Base-by-base conservation (phyloP, 1,284 basidiomycete genomes). In the Tranzscheliella williamsii region DNA sequence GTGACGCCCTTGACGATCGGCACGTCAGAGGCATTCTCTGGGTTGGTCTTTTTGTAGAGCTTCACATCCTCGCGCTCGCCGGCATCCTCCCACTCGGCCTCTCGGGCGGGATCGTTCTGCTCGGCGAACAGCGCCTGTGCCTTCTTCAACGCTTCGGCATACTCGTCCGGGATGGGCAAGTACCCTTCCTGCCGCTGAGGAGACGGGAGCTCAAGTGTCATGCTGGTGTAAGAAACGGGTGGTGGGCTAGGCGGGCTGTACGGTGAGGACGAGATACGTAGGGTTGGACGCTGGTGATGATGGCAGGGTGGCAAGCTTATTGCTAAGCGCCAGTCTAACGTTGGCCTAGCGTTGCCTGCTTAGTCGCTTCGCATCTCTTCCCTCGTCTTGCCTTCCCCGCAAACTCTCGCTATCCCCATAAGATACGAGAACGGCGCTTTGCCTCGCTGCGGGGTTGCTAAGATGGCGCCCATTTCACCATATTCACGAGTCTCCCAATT, bases 1-100 rank as follows among this genome's bases (percentile, higher is more conserved):
- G 70, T 69, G 16, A 36, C 38, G 16, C 72, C 72, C 32, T 64
- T 58, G 24, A 69, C 67, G 46, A 60, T 54, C 40, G 72, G 72
- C 1, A 72, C 53, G 21, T 60, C 72, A 46, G 42, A 51, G 20
- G 65, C 40, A 35, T 72, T 63, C 20, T 67, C 65, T 11, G 64
- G 50, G 43, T 70, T 57, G 45, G 39, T 51, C 42, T 72, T 73
- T 24, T 61, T 70, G 52, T 40, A 60, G 27, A 73, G 53, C 33
- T 67, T 51, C 35, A 70, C 69, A 5, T 66, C 71, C 29, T 73
- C 71, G 21, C 60, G 47, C 18, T 66, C 63, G 27, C 66, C 66
- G 6, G 55, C 63, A n/a, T 62, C 58, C 39, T 70, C 62, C 71
- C 71, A 73, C 17, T 62, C 60, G 32, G 62, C 48, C 11, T 56